Evolutionary conservation across 192 early-diverging fungal species (phyloP).

Genomic region (Coemansia sp.): DNA sequence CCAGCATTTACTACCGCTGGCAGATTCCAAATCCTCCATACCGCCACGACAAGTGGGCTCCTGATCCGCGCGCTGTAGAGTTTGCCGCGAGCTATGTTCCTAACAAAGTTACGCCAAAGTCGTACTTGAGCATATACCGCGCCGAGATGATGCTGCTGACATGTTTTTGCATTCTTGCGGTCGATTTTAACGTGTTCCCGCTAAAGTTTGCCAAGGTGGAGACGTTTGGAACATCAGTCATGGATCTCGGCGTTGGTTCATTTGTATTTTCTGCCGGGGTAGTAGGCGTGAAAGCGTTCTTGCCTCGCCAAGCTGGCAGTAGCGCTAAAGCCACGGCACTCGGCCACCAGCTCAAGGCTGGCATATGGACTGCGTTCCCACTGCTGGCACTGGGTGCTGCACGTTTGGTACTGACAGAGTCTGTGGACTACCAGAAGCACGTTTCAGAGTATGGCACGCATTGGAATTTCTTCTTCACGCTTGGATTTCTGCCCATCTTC

Average conservation of each 20-base stretch:
- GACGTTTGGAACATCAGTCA: constrained; percentile 84
- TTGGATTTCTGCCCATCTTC: constrained; percentile 79
- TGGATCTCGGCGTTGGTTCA: constrained; percentile 92
- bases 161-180: constrained; percentile 84
- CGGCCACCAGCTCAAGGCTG: constrained; percentile 47
- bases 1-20: constrained; percentile 33
- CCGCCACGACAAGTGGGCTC: constrained; percentile 49
- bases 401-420: constrained; percentile 66
- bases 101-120: constrained; percentile 35
- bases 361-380: constrained; percentile 55
- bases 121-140: constrained; percentile 68
- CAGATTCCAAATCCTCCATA: constrained; percentile 35
- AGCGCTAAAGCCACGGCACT: constrained; percentile 21
- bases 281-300: constrained; percentile 63
- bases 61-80: constrained; percentile 39
- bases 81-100: constrained; percentile 30
- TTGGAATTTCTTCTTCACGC: constrained; percentile 98
- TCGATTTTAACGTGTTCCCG: constrained; percentile 91
- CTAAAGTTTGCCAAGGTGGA: constrained; percentile 87
- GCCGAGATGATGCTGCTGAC: constrained; percentile 74
- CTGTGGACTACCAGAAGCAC: constrained; percentile 91
- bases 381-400: constrained; percentile 72
- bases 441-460: constrained; percentile 93
- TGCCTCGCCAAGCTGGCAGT: constrained; percentile 30
- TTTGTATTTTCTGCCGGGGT: constrained; percentile 91